A percentile compares a stretch with the other conserved stretches of the same genome.
These are phyloP conservation scores for Millerago galiae DNA, from an alignment of 805 yeast species.

Conservation along the genomic window DNA sequence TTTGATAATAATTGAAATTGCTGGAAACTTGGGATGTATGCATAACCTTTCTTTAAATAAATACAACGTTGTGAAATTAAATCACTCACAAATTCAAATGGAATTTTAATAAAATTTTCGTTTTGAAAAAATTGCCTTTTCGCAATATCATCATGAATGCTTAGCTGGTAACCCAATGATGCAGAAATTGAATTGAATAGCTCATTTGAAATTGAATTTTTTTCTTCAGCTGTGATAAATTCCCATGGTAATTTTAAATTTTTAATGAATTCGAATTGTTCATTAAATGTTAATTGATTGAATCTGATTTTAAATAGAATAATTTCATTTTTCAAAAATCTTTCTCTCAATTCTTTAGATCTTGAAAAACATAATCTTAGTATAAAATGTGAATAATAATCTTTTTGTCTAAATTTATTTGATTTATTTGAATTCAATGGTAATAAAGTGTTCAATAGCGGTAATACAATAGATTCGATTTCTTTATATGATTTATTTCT, in stretches of 20 bases:
- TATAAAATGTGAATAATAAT: conserved; percentile 87
- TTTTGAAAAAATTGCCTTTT: conserved; percentile 42
- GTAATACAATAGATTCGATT: conserved; percentile 56
- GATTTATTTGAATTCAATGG: conserved; percentile 47
- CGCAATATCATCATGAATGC: conserved; percentile 37
- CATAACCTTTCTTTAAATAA: conserved; percentile 60
- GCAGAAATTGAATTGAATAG: conserved; percentile 50
- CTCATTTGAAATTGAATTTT: conserved; percentile 37
- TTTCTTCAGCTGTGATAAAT: conserved; percentile 58
- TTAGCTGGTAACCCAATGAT: conserved; percentile 27
- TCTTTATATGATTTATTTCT: conserved; percentile 62
- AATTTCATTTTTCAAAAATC: conserved; percentile 75
- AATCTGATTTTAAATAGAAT: conserved; percentile 70
- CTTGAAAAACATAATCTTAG: conserved; percentile 86
- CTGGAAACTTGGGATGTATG: conserved; percentile 77
- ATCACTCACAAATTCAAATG: conserved; percentile 80
- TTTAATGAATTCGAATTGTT: conserved; percentile 66
- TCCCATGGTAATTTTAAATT: conserved; percentile 67
- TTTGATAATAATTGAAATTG: conserved; percentile 64
- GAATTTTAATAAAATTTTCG: conserved; percentile 75
- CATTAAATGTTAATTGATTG: conserved; percentile 51
- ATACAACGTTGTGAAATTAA: conserved; percentile 70
- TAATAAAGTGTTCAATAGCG: conserved; percentile 54
- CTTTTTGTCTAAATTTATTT: conserved; percentile 59
- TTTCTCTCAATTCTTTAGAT: conserved; percentile 70